Percentiles rank a stretch among this genome's conserved stretches.
Evolutionary conservation across 208 protist species (phyloP).

Genomic region (Wallacemonas rigidus): DNA sequence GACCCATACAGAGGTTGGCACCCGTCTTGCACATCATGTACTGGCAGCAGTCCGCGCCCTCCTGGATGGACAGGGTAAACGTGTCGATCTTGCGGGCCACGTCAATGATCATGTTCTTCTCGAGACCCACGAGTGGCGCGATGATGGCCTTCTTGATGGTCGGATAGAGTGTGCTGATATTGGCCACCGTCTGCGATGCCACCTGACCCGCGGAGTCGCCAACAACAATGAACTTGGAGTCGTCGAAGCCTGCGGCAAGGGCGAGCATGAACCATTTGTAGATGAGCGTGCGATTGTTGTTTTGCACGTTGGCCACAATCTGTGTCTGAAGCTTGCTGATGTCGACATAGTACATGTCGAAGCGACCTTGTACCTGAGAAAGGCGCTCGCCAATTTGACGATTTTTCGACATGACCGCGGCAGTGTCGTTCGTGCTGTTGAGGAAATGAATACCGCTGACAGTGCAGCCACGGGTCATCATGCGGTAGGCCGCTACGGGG

Average conservation of each 20-base stretch:
- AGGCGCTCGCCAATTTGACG: slow-evolving; percentile 66
- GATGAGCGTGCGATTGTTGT: slow-evolving; percentile 81
- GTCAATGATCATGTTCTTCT: slow-evolving; percentile 77
- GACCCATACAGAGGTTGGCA: slow-evolving; percentile 78
- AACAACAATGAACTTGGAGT: slow-evolving; percentile 62
- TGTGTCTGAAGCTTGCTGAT: slow-evolving; percentile 81
- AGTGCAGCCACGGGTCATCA: slow-evolving; percentile 83
- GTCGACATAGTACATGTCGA: slow-evolving; percentile 84
- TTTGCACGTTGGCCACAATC: slow-evolving; percentile 78
- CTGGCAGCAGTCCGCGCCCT: slow-evolving; percentile 88
- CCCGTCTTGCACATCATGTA: slow-evolving; percentile 89
- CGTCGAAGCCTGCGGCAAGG: slow-evolving; percentile 60
- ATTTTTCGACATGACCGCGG: slow-evolving; percentile 78
- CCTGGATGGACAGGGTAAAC: slow-evolving; percentile 70
- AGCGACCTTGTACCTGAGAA: slow-evolving; percentile 65
- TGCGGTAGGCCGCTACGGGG: slow-evolving; percentile 84
- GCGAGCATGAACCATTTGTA: slow-evolving; percentile 90
- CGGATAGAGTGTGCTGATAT: slow-evolving; percentile 80
- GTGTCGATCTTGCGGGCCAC: slow-evolving; percentile 66
- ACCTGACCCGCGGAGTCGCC: slow-evolving; percentile 85
- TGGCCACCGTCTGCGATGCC: slow-evolving; percentile 82
- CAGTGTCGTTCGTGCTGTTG: slow-evolving; percentile 85
- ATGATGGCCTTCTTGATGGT: slow-evolving; percentile 66
- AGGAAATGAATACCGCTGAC: slow-evolving; percentile 81
- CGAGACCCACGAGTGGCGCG: slow-evolving; percentile 63